These are phyloP conservation scores for Patellaria atrata DNA, from an alignment of 495 filamentous ascomycete species.

Conservation along the genomic window DNA sequence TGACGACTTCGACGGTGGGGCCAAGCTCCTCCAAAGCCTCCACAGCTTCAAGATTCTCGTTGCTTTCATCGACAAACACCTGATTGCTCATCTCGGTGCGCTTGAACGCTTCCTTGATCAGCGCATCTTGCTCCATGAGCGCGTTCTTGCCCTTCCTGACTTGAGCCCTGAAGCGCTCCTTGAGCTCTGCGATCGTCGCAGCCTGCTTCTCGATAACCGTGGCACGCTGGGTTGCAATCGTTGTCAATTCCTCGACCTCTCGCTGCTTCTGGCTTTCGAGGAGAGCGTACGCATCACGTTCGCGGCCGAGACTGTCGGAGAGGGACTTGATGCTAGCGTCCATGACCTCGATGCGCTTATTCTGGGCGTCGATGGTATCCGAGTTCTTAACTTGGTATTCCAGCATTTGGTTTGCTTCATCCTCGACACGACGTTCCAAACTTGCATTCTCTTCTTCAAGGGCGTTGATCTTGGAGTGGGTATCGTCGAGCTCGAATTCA, in stretches of 20 bases:
- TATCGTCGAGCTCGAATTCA: background rate
- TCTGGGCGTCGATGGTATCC: conserved; percentile 1
- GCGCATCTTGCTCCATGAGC: conserved; percentile 4
- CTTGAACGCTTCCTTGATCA: conserved; percentile 1
- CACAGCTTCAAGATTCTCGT: conserved; percentile 7
- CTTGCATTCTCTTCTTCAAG: conserved; percentile 4
- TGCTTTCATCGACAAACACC: too few relatives aligned
- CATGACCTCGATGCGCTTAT: conserved; percentile 1
- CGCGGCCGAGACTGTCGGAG: background rate
- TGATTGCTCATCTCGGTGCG: too few relatives aligned
- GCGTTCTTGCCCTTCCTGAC: conserved; percentile 4
- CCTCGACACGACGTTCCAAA: conserved; percentile 9
- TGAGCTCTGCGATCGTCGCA: conserved; percentile 9
- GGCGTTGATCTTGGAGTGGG: conserved; percentile 1
- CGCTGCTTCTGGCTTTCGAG: conserved; percentile 6
- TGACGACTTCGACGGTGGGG: conserved; percentile 10
- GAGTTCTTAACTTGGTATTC: conserved; percentile 5
- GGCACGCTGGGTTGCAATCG: conserved; percentile 6
- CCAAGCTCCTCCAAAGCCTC: conserved; percentile 10
- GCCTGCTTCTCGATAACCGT: conserved; percentile 4
- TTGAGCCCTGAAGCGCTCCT: conserved; percentile 4
- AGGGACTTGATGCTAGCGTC: conserved; percentile 7
- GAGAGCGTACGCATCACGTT: conserved; percentile 1
- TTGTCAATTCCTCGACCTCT: conserved; percentile 6
- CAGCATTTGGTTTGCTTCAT: conserved; percentile 10